These are phyloP conservation scores for Aureobasidium subglaciale DNA, from an alignment of 2,329 filamentous ascomycete genomes.

Conservation along the genomic window DNA sequence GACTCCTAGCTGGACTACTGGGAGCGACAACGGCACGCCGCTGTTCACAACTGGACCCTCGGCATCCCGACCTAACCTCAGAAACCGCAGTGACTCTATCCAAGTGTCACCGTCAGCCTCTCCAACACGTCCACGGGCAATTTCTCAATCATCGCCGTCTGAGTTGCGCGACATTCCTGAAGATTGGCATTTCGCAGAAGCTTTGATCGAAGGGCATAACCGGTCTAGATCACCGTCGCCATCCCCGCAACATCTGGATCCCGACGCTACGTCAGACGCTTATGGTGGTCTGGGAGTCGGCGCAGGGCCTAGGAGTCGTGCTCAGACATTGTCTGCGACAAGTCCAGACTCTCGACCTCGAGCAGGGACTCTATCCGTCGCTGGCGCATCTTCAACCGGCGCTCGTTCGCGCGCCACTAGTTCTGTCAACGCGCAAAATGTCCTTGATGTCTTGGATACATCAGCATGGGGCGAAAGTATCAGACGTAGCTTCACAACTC, in stretches of 20 bases:
- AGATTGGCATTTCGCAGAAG: conserved; percentile 14
- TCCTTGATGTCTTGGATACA: conserved; percentile 78
- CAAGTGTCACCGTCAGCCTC: conserved; percentile 22
- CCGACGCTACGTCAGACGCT: neutral
- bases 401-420: conserved; percentile 57
- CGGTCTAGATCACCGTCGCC: conserved; percentile 21
- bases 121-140: conserved; percentile 17
- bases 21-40: conserved; percentile 23
- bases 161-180: neutral
- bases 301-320: neutral
- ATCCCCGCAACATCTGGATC: conserved; percentile 1
- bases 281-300: conserved; percentile 8
- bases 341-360: neutral
- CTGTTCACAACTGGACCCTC: conserved; percentile 15
- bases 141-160: conserved; percentile 4
- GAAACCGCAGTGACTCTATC: conserved; percentile 23
- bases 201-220: conserved; percentile 14
- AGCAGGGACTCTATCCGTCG: neutral
- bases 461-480: conserved; percentile 93
- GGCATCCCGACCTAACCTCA: neutral
- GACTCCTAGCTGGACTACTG: conserved; percentile 29
- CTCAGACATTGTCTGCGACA: conserved; percentile 1
- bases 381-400: conserved; percentile 1
- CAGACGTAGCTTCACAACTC: conserved; percentile 70
- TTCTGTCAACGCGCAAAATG: conserved; percentile 65